Conservation (phyloP, 495 filamentous ascomycete genomes). For the Penicillium silybi region DNA sequence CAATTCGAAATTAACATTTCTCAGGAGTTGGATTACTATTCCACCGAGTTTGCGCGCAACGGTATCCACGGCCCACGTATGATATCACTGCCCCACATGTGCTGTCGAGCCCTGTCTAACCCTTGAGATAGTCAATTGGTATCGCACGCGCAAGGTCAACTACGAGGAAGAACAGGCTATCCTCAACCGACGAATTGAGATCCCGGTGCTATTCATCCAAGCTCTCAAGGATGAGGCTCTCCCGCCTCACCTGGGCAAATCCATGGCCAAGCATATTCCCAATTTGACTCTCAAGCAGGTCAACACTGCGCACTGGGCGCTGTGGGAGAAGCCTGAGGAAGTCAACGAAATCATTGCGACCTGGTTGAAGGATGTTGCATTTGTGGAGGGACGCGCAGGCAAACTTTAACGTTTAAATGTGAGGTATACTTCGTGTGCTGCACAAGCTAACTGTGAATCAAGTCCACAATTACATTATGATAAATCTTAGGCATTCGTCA, state of each 20-base stretch:
- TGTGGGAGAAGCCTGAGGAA: constrained; percentile 61
- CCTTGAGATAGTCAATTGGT: constrained; percentile 65
- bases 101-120: neutral
- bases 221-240: constrained; percentile 67
- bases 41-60: constrained; percentile 59
- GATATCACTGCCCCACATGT: constrained; percentile 8
- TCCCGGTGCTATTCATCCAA: constrained; percentile 71
- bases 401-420: constrained; percentile 21
- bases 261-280: constrained; percentile 64
- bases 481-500: no score
- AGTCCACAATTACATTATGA: neutral
- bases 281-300: constrained; percentile 57
- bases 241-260: constrained; percentile 58
- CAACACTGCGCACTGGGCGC: constrained; percentile 64
- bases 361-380: constrained; percentile 46
- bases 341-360: constrained; percentile 43
- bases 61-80: constrained; percentile 73
- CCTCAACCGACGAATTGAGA: constrained; percentile 47
- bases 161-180: constrained; percentile 67
- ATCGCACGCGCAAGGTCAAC: constrained; percentile 67
- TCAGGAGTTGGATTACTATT: constrained; percentile 73
- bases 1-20: neutral
- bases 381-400: constrained; percentile 13
- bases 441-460: neutral
- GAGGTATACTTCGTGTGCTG: neutral